phyloP scores from a whole-genome alignment of 768 basidiomycete species.

The Cyclocybe cylindracea region DNA sequence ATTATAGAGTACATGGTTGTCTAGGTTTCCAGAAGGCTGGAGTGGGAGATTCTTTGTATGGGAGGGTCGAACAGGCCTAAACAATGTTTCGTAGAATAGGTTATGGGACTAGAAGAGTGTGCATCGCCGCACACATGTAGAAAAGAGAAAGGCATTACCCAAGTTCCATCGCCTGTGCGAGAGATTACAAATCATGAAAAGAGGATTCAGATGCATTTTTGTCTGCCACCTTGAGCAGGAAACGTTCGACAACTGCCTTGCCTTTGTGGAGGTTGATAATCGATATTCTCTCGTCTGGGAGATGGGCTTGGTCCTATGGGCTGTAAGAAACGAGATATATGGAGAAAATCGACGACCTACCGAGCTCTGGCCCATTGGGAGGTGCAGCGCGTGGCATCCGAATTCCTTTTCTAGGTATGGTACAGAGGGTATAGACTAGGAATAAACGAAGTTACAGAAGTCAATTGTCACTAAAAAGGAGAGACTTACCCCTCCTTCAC shows the following conservation, averaged over 20 bases:
- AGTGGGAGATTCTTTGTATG: too few species aligned
- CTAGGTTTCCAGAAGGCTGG: too few species aligned
- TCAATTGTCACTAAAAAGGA: not conserved
- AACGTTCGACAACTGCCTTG: slow-evolving; percentile 75
- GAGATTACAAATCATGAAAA: not conserved
- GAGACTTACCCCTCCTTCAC: slow-evolving; percentile 84
- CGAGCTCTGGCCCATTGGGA: slow-evolving; percentile 92
- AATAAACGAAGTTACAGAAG: slow-evolving; percentile 5
- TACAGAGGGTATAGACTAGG: slow-evolving; percentile 89
- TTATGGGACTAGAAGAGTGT: too few species aligned
- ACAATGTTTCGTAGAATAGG: too few species aligned
- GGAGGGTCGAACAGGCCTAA: too few species aligned
- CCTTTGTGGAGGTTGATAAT: slow-evolving; percentile 79
- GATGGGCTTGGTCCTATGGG: slow-evolving; percentile 82
- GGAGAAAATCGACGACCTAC: slow-evolving; percentile 41
- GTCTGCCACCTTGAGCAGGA: slow-evolving; percentile 56
- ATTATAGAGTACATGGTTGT: too few species aligned
- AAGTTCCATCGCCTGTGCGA: too few species aligned
- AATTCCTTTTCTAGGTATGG: slow-evolving; percentile 95
- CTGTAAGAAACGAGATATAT: slow-evolving; percentile 4
- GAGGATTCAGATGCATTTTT: slow-evolving; percentile 9
- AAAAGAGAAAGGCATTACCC: too few species aligned
- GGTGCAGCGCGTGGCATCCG: slow-evolving; percentile 83
- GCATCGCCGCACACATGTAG: too few species aligned
- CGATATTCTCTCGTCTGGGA: slow-evolving; percentile 92